Percentiles rank a stretch among this genome's conserved stretches.
Evolutionary conservation across 192 early-diverging fungal species (phyloP).

Genomic region (Allomyces macrogynus): DNA sequence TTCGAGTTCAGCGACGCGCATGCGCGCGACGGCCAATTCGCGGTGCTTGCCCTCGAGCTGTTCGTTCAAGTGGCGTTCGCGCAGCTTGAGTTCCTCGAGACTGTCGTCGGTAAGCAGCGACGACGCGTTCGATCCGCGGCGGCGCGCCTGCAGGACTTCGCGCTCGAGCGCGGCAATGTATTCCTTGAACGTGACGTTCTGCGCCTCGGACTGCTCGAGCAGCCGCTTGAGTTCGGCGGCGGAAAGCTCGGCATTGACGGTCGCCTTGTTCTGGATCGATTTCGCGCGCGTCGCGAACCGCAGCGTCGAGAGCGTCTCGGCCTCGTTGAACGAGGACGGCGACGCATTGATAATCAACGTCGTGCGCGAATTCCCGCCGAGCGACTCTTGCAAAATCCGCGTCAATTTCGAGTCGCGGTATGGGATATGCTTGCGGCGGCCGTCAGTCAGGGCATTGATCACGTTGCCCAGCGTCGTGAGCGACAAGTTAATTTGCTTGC

Average conservation of each 20-base stretch:
- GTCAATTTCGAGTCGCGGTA: slow-evolving; percentile 98
- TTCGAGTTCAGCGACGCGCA: slow-evolving; percentile 14
- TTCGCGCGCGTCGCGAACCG: slow-evolving; percentile 97
- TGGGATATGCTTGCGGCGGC: slow-evolving; percentile 95
- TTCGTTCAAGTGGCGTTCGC: slow-evolving; percentile 1
- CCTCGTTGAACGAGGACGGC: slow-evolving; percentile 89
- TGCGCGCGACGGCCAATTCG: background rate
- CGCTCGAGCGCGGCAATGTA: slow-evolving; percentile 70
- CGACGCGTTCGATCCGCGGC: slow-evolving; percentile 23
- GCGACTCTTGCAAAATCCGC: slow-evolving; percentile 95
- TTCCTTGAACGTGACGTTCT: slow-evolving; percentile 57
- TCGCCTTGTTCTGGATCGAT: slow-evolving; percentile 99
- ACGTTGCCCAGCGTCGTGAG: slow-evolving; percentile 96
- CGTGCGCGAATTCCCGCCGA: slow-evolving; percentile 98
- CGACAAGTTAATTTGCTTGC: slow-evolving; percentile 99
- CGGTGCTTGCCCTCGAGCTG: slow-evolving; percentile 8
- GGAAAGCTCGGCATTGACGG: slow-evolving; percentile 89
- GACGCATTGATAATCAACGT: slow-evolving; percentile 99
- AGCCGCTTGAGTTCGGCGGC: slow-evolving; percentile 84
- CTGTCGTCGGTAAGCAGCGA: slow-evolving; percentile 37
- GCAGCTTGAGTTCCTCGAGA: slow-evolving; percentile 18
- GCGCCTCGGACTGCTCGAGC: slow-evolving; percentile 71
- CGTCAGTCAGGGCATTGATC: slow-evolving; percentile 94
- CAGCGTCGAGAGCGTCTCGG: slow-evolving; percentile 81
- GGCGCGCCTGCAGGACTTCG: slow-evolving; percentile 76